phyloP scores from a whole-genome alignment of 495 filamentous ascomycete species.

The Massariosphaeria phaeospora region DNA sequence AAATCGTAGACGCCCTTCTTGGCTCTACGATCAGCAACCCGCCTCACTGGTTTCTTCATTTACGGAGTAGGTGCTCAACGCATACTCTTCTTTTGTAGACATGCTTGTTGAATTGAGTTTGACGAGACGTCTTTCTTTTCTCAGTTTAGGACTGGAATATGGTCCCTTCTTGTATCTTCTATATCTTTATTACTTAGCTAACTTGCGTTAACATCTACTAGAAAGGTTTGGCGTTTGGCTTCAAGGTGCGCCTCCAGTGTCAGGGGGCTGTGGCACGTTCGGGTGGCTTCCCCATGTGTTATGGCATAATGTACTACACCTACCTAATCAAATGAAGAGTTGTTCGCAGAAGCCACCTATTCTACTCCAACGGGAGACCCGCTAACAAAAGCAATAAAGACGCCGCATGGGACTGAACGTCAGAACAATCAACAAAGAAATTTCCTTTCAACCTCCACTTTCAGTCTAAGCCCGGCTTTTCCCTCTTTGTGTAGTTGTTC shows the following conservation, averaged over 20 bases:
- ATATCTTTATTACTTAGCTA: background rate
- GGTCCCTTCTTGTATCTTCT: constrained; percentile 18
- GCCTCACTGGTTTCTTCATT: constrained; percentile 8
- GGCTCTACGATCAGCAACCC: background rate
- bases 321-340: constrained; percentile 2
- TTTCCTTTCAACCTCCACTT: background rate
- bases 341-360: background rate
- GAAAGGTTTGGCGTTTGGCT: constrained; percentile 14
- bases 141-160: constrained; percentile 1
- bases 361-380: too few species aligned
- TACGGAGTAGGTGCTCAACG: background rate
- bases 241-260: background rate
- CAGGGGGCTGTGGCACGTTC: background rate
- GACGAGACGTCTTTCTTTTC: background rate
- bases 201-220: background rate
- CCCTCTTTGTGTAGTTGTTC: background rate
- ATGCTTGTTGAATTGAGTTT: constrained; percentile 8
- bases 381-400: background rate
- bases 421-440: background rate
- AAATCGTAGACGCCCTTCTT: constrained; percentile 41
- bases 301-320: constrained; percentile 6
- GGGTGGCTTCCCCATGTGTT: background rate
- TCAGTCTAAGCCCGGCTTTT: background rate
- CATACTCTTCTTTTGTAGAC: background rate
- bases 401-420: too few species aligned